Base-by-base conservation (phyloP, 257 asterid genomes). In the Jaltomata sinuosa region DNA sequence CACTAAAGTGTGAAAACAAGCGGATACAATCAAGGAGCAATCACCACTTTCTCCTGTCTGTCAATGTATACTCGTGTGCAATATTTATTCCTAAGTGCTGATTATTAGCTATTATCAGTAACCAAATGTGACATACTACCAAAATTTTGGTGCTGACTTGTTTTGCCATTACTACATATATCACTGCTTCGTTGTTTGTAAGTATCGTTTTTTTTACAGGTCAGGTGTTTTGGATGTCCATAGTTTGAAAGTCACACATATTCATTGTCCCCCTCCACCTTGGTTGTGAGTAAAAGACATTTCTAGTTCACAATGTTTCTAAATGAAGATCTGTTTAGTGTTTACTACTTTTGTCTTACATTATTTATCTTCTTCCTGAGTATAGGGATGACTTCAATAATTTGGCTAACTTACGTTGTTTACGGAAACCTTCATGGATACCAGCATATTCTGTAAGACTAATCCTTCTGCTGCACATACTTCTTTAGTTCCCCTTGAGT, bases 231-330 rank as follows among this genome's bases (percentile, higher is more conserved):
- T 93, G 81, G 93, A 96, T 90, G 89, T 91, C 82, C 85, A 91
- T 86, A 93, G 89, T 85, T 87, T 89, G 87, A 94, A 87, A 88
- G 98, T 96, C 89, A 94, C 99, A 11, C 99, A 96, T 86, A 89
- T 94, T 81, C 99, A 96, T 91, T 94, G 98, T 83, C 99, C 99
- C 82, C 98, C 99, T 80, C 98, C 98, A 57, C 86, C 95, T 18
- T 94, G 97, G 98, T 85, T 93, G 98, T 95, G 88, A 92, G 98
- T 94, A 85, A 81, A 47, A 85, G 6, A 14, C 42, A 42, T 16
- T 47, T 82, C 25, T 71, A 68, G 55, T 84, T 74, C 25, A 61
- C 18, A 45, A 38, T 74, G 29, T 74, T 16, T 74, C 40, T 74
- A 27, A 47, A 49, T 21, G 59, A 27, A 9, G 59, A 77, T 62